phyloP scores from a whole-genome alignment of 1,139 yeast genomes.

The Yamadazyma dushanensis region DNA sequence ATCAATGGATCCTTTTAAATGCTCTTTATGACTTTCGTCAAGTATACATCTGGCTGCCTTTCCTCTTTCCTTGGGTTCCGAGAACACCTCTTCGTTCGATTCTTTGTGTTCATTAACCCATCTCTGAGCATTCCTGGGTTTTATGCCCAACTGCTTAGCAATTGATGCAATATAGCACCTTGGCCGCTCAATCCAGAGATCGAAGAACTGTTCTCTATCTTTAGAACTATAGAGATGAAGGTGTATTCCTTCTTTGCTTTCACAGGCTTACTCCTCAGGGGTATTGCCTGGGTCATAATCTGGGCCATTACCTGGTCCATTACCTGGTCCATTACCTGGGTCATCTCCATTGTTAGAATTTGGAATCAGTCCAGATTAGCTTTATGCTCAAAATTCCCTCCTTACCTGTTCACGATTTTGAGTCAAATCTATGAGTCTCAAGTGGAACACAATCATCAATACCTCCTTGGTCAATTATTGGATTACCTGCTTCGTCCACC shows the following conservation, averaged over 20 bases:
- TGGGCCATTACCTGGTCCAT: no score
- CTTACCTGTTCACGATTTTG: no score
- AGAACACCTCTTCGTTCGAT: constrained; percentile 9
- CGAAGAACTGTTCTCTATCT: constrained; percentile 12
- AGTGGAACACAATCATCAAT: constrained; percentile 8
- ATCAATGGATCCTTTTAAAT: constrained; percentile 8
- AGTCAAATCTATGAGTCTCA: no score
- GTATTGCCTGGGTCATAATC: no score
- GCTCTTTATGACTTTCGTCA: constrained; percentile 7
- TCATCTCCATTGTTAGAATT: no score
- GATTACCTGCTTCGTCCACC: constrained; percentile 7
- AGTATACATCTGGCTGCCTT: constrained; percentile 9
- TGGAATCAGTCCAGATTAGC: no score
- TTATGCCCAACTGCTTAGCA: constrained; percentile 3
- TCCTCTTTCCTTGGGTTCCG: constrained; percentile 12
- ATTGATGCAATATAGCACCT: constrained; percentile 9
- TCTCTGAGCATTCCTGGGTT: constrained; percentile 11
- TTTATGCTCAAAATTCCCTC: no score
- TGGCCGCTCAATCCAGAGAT: constrained; percentile 12
- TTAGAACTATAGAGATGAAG: constrained; percentile 7
- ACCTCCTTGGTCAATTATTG: constrained; percentile 6
- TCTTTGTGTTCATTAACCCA: no score
- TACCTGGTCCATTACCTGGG: no score
- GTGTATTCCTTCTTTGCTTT: constrained; percentile 1
- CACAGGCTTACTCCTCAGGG: no score